Evolutionary conservation across 257 asterid species (phyloP).

Genomic region (Schizonepeta tenuifolia): DNA sequence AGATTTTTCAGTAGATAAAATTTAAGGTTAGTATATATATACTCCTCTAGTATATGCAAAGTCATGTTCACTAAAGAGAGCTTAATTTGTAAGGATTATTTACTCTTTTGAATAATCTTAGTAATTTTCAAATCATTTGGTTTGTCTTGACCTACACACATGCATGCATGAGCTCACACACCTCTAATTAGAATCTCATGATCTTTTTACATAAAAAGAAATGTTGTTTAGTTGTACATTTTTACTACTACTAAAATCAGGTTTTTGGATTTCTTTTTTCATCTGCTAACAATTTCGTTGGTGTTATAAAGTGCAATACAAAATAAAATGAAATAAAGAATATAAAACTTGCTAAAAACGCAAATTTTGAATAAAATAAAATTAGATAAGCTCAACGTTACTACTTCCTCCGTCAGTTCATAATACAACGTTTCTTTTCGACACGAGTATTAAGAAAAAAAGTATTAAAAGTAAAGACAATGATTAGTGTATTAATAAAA

Average conservation of each 20-base stretch:
- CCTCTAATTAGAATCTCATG: too few species aligned
- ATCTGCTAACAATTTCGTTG: background rate
- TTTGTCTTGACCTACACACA: background rate
- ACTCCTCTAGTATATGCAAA: constrained; percentile 3
- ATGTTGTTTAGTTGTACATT: background rate
- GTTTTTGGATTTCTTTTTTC: too few species aligned
- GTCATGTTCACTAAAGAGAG: constrained; percentile 30
- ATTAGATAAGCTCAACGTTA: background rate
- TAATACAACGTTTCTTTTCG: too few species aligned
- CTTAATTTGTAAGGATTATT: background rate
- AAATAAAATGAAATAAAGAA: background rate
- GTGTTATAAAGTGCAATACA: background rate
- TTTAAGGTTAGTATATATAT: background rate
- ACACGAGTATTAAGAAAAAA: too few species aligned
- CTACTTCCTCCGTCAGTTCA: too few species aligned
- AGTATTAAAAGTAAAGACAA: too few species aligned
- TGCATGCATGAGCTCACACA: background rate
- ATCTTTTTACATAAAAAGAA: background rate
- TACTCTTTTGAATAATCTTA: constrained; percentile 15
- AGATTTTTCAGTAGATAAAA: background rate
- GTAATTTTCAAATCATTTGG: background rate
- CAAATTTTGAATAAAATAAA: background rate
- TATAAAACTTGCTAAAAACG: background rate
- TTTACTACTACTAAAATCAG: background rate
- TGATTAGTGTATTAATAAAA: too few species aligned